These are phyloP conservation scores for Ophiocordyceps robertsii DNA, from an alignment of 2,329 filamentous ascomycete species.

Conservation along the genomic window DNA sequence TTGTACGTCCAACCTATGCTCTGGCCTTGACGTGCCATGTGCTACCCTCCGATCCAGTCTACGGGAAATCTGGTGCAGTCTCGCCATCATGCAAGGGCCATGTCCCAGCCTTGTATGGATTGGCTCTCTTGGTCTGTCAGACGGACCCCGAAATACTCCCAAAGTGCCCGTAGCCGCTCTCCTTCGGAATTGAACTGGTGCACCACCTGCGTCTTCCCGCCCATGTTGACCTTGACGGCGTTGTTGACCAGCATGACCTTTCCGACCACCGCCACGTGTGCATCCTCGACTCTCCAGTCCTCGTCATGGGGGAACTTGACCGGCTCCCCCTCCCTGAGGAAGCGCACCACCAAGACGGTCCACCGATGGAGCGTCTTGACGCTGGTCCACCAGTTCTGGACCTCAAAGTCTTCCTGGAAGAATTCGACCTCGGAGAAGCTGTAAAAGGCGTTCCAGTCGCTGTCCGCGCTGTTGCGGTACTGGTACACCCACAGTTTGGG, in stretches of 20 bases:
- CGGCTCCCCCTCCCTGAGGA: not conserved
- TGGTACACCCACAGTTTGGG: conserved; percentile 51
- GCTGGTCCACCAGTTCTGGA: conserved; percentile 5
- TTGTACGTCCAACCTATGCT: too few species aligned
- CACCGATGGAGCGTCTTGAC: conserved; percentile 1
- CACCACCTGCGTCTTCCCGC: conserved; percentile 7
- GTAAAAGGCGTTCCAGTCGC: conserved; percentile 47
- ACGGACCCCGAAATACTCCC: conserved; percentile 32
- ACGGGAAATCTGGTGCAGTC: too few species aligned
- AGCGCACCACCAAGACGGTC: conserved; percentile 1
- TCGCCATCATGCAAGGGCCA: not conserved
- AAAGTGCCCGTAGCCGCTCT: conserved; percentile 31
- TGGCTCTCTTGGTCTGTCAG: conserved; percentile 18
- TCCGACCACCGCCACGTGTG: conserved; percentile 2
- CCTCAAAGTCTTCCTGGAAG: conserved; percentile 8
- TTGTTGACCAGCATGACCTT: conserved; percentile 12
- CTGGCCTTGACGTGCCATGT: too few species aligned
- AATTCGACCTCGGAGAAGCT: conserved; percentile 55
- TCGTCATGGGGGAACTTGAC: not conserved
- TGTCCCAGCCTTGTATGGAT: not conserved
- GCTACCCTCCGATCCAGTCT: too few species aligned
- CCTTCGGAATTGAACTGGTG: conserved; percentile 26
- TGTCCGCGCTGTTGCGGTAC: conserved; percentile 28
- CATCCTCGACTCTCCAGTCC: not conserved
- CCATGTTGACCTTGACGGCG: conserved; percentile 10